phyloP scores from a whole-genome alignment of 768 basidiomycete species.

The Mycena floridula region DNA sequence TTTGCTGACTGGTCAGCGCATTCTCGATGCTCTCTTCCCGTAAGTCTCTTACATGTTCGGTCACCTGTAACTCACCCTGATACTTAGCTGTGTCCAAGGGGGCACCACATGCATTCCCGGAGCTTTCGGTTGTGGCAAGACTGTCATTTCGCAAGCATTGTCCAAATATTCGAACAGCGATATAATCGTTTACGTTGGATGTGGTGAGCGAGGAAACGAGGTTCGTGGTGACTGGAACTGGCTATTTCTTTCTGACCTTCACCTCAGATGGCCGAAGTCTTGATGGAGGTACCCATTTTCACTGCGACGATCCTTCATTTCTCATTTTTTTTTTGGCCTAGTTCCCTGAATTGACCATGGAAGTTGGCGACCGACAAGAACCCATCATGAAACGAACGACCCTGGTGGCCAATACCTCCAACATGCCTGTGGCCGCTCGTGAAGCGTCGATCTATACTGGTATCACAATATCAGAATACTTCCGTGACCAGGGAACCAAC shows the following conservation, averaged over 20 bases:
- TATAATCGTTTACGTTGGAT: constrained; percentile 98
- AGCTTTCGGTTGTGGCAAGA: constrained; percentile 98
- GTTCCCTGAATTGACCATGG: constrained; percentile 93
- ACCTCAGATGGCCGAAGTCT: constrained; percentile 88
- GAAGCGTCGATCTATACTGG: constrained; percentile 99
- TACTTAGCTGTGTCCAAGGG: constrained; percentile 82
- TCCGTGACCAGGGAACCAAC: constrained; percentile 97
- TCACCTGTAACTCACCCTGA: background rate
- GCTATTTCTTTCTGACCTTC: background rate
- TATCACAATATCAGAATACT: constrained; percentile 98
- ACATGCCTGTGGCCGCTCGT: constrained; percentile 99
- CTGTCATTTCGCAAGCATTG: constrained; percentile 96
- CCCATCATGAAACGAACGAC: constrained; percentile 99
- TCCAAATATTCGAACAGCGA: constrained; percentile 99
- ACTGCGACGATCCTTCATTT: background rate
- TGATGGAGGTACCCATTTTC: constrained; percentile 72
- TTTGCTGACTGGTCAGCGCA: constrained; percentile 92
- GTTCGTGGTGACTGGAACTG: too few relatives aligned
- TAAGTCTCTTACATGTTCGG: constrained; percentile 37
- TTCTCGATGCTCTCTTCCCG: constrained; percentile 96
- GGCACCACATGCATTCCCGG: constrained; percentile 97
- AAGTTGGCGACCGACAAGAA: constrained; percentile 87
- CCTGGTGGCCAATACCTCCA: constrained; percentile 97
- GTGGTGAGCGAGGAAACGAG: constrained; percentile 98
- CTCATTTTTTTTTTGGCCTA: constrained; percentile 13